phyloP scores from a whole-genome alignment of 2,329 filamentous ascomycete species.

The Aureobasidium namibiae region DNA sequence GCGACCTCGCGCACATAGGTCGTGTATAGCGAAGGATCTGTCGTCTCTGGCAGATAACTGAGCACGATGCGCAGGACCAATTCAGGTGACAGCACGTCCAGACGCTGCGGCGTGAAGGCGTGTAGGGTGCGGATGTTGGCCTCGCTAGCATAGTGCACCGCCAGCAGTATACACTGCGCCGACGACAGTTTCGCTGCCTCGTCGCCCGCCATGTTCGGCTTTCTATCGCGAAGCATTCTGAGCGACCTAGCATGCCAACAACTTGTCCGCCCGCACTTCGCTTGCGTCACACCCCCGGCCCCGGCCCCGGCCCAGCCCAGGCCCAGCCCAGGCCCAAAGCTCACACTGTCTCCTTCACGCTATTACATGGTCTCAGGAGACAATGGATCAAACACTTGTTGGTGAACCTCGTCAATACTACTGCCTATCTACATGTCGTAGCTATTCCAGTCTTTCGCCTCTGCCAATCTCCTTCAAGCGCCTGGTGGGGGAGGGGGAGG shows the following conservation, averaged over 20 bases:
- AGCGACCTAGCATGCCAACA: background rate
- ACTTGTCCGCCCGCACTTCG: background rate
- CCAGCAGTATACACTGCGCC: slow-evolving; percentile 63
- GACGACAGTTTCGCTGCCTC: slow-evolving; percentile 43
- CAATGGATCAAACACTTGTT: background rate
- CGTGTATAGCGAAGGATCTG: slow-evolving; percentile 55
- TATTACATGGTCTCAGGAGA: background rate
- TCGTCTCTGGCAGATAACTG: slow-evolving; percentile 66
- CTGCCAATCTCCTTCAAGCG: background rate
- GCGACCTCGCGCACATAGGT: slow-evolving; percentile 53
- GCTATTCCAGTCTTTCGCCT: background rate
- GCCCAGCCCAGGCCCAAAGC: background rate
- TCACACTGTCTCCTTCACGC: background rate
- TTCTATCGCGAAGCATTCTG: background rate
- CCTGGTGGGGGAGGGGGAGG: slow-evolving; percentile 48
- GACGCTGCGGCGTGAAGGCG: slow-evolving; percentile 49
- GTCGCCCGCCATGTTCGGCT: background rate
- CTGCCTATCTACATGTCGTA: background rate
- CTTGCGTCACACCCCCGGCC: background rate
- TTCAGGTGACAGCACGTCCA: slow-evolving; percentile 52
- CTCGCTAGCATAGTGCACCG: slow-evolving; percentile 59
- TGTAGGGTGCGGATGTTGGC: slow-evolving; percentile 57
- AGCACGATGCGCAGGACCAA: slow-evolving; percentile 65
- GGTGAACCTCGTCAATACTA: background rate
- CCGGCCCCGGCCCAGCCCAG: background rate